Evolutionary conservation across 768 basidiomycete species (phyloP), one percentile per base, ranked within the genome.

Genomic region (Harrya chromipes): DNA sequence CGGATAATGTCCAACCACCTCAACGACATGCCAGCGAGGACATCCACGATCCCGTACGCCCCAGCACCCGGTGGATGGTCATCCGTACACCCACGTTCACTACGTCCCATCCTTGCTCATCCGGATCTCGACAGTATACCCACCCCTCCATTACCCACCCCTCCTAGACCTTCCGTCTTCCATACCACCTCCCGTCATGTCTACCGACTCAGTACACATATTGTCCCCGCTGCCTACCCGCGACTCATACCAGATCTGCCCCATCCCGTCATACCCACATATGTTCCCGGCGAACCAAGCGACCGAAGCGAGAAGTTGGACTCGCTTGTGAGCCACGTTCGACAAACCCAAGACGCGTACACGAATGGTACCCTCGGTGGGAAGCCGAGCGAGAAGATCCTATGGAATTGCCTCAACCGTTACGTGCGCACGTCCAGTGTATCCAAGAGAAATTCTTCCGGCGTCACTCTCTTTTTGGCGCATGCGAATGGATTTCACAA

Each of bases 401-500:
- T 91, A 45, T 90, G 87, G 87, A 83, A 79, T 44, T 83, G 79
- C 44, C 62, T 84, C 29, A 90, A 93, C 60, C 79, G 90, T 36
- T 91, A 86, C 63, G 77, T 78, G 24, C 63, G 60, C 20, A 27
- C 41, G 13, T 29, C 47, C 19, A 21, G 60, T 17, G 26, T 43
- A 13, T 24, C 47, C 26, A 26, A 20, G 7, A 45, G 40, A 29
- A 10, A 20, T 40, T 3, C 9, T 1, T 23, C 13, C 19, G 81
- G 85, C 0, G 44, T 87, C 10, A 94, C 90, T 0, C 65, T 94
- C 44, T 78, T 93, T 53, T 73, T 88, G 41, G 79, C 81, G 4
- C 93, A 94, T 64, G 90, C 89, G 2, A 94, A 90, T 66, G 91
- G 92, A 1, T 85, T 94, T 55, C 81, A 80, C 36, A 94, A 93